Percentiles rank a stretch among this genome's conserved stretches.
These are phyloP conservation scores for Aplosporella prunicola DNA, from an alignment of 2,329 filamentous ascomycete species.

Conservation along the genomic window DNA sequence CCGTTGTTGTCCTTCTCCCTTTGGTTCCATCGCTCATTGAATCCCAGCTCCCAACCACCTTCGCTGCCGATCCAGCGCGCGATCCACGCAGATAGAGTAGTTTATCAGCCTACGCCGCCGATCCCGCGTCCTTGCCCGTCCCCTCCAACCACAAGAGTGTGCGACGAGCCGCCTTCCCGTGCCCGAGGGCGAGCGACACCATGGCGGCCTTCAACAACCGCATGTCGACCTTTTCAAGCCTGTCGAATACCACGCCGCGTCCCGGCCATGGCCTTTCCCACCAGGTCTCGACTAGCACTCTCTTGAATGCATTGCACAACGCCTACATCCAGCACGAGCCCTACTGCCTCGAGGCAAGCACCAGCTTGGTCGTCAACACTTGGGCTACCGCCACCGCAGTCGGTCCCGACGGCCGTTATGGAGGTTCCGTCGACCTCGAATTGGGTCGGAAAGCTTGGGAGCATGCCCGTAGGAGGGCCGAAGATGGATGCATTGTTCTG, in stretches of 20 bases:
- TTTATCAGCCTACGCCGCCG: no score
- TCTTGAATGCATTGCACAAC: constrained; percentile 86
- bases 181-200: background rate
- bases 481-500: constrained; percentile 87
- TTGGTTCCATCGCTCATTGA: constrained; percentile 4
- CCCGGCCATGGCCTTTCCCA: constrained; percentile 52
- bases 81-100: no score
- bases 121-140: no score
- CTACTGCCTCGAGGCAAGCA: constrained; percentile 81
- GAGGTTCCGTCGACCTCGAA: constrained; percentile 70
- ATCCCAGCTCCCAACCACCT: constrained; percentile 1
- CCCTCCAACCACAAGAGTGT: background rate
- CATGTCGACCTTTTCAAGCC: constrained; percentile 51
- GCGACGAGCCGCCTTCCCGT: constrained; percentile 3
- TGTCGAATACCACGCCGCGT: constrained; percentile 48
- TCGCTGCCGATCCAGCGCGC: background rate
- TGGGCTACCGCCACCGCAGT: constrained; percentile 75
- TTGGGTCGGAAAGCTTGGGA: constrained; percentile 85
- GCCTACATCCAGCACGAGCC: constrained; percentile 73
- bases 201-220: constrained; percentile 44
- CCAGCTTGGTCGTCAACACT: constrained; percentile 88
- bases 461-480: constrained; percentile 84
- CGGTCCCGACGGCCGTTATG: constrained; percentile 57
- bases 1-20: no score
- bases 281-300: constrained; percentile 84